Percentiles rank a stretch among this genome's conserved stretches.
Conservation (phyloP, 345 rosid species). For the Triadica sebifera region DNA sequence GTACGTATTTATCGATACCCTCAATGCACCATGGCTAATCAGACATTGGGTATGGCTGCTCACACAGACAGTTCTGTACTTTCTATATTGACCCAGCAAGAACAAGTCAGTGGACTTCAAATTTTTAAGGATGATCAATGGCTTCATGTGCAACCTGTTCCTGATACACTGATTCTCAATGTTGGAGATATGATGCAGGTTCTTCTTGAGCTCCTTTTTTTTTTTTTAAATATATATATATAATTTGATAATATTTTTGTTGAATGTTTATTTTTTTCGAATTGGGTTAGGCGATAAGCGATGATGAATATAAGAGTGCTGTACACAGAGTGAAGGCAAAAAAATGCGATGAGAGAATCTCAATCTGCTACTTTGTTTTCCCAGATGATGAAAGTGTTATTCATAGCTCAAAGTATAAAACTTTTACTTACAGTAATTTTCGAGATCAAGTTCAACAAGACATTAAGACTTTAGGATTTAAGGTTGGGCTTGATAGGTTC, state of each 20-base stretch:
- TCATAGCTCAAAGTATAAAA: constrained; percentile 57
- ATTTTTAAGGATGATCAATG: constrained; percentile 55
- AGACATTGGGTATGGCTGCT: constrained; percentile 50
- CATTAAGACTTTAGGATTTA: constrained; percentile 48
- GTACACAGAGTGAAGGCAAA: constrained; percentile 56
- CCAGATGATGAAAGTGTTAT: constrained; percentile 55
- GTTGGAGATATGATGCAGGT: constrained; percentile 96
- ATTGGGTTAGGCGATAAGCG: constrained; percentile 61
- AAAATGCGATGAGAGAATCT: constrained; percentile 49
- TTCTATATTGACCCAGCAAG: constrained; percentile 57
- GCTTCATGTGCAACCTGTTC: constrained; percentile 48
- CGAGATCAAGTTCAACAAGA: constrained; percentile 69
- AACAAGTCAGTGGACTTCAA: constrained; percentile 67
- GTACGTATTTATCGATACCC: constrained; percentile 71
- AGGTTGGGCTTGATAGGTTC: constrained; percentile 76
- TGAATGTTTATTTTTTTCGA: not conserved
- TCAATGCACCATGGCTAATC: not conserved
- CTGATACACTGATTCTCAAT: constrained; percentile 52
- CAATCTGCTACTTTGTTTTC: constrained; percentile 79
- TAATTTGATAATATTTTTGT: too few species aligned
- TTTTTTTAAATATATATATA: not conserved
- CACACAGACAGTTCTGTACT: constrained; percentile 86
- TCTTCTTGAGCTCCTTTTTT: too few species aligned
- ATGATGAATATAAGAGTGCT: constrained; percentile 59
- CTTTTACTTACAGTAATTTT: constrained; percentile 67